Percentiles rank a stretch among this genome's conserved stretches.
These are phyloP conservation scores for Cucumis sativus DNA, from an alignment of 306 rosid species.

Conservation along the genomic window Cucumber_9930_V3 NC_026659.2:8041501-8042000, in stretches of 20 bases:
- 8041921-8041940: no score
- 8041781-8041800: background rate
- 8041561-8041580: background rate
- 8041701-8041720: slow-evolving; percentile 43
- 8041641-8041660: slow-evolving; percentile 41
- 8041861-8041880: no score
- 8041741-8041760: slow-evolving; percentile 20
- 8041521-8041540: background rate
- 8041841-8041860: background rate
- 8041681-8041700: slow-evolving; percentile 78
- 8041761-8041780: background rate
- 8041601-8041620: slow-evolving; percentile 55
- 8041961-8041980: background rate
- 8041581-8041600: background rate
- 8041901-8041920: no score
- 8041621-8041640: slow-evolving; percentile 48
- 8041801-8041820: background rate
- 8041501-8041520: no score
- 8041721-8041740: slow-evolving; percentile 36
- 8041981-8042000: background rate
- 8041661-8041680: slow-evolving; percentile 65
- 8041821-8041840: background rate
- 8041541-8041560: background rate
- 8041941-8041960: no score
- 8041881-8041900: no score